phyloP scores from a whole-genome alignment of 257 asterid genomes.

The Fraxinus excelsior region DNA sequence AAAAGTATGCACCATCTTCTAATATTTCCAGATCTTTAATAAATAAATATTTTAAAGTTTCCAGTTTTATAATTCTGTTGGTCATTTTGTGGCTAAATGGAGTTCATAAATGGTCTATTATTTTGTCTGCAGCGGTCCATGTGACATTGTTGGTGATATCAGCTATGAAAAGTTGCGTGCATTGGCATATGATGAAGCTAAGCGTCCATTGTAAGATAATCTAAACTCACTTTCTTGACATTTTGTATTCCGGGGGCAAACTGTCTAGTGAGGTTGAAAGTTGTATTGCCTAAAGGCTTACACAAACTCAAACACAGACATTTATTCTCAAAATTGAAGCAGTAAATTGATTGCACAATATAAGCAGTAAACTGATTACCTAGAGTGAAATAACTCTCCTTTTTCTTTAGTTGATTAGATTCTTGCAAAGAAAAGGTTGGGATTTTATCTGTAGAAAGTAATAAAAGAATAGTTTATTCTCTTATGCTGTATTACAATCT shows the following conservation, averaged over 20 bases:
- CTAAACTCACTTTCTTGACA: slow-evolving; percentile 18
- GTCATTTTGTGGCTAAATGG: slow-evolving; percentile 18
- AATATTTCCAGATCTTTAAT: slow-evolving; percentile 13
- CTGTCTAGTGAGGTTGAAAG: background rate
- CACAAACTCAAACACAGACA: background rate
- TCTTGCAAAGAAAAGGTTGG: background rate
- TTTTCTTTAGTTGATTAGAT: slow-evolving; percentile 1
- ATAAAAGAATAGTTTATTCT: too few species aligned
- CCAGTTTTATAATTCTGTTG: slow-evolving; percentile 1
- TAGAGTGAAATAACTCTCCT: background rate
- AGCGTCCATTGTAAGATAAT: slow-evolving; percentile 69
- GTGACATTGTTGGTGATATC: slow-evolving; percentile 83
- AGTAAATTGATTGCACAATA: background rate
- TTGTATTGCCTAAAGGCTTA: slow-evolving; percentile 5
- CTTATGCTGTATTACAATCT: too few species aligned
- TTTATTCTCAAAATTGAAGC: background rate
- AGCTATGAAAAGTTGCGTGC: slow-evolving; percentile 91
- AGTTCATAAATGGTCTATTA: background rate
- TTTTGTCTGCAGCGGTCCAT: slow-evolving; percentile 70
- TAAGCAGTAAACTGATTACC: background rate
- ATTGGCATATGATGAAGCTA: slow-evolving; percentile 82
- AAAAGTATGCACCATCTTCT: slow-evolving; percentile 51
- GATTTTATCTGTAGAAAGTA: too few species aligned
- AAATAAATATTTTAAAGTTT: too few species aligned
- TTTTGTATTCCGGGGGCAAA: slow-evolving; percentile 6